phyloP scores from a whole-genome alignment of 768 basidiomycete genomes.

The Gyrodon lividus region DNA sequence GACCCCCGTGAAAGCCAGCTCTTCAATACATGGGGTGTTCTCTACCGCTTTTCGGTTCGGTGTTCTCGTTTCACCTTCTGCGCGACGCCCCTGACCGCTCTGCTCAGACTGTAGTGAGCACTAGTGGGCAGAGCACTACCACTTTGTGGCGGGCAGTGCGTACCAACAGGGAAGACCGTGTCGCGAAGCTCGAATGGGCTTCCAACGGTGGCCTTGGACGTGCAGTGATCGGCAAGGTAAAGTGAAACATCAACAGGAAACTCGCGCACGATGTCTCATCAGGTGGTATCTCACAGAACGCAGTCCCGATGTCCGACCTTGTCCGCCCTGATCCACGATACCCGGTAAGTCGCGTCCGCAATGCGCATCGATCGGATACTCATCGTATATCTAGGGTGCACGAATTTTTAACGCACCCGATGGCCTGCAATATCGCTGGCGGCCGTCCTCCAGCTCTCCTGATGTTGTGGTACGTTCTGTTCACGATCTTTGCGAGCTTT shows the following conservation, averaged over 20 bases:
- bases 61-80: constrained; percentile 13
- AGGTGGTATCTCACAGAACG: constrained; percentile 50
- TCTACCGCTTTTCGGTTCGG: constrained; percentile 77
- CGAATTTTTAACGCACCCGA: constrained; percentile 82
- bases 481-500: constrained; percentile 2
- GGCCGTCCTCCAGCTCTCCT: constrained; percentile 55
- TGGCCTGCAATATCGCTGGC: constrained; percentile 78
- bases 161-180: constrained; percentile 82
- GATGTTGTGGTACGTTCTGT: constrained; percentile 57
- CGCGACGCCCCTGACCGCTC: constrained; percentile 27
- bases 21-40: constrained; percentile 77
- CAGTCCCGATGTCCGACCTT: constrained; percentile 79
- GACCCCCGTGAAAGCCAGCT: constrained; percentile 82
- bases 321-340: constrained; percentile 65
- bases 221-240: constrained; percentile 81
- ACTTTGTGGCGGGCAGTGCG: constrained; percentile 81
- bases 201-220: constrained; percentile 81
- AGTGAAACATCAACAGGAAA: constrained; percentile 14
- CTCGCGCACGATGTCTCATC: constrained; percentile 22
- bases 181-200: constrained; percentile 87
- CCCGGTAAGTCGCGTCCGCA: constrained; percentile 45
- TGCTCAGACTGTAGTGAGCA: constrained; percentile 58
- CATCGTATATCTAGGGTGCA: constrained; percentile 44
- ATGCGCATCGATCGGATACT: constrained; percentile 12
- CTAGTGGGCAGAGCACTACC: constrained; percentile 68